Base-by-base conservation (phyloP, 2,329 filamentous ascomycete species). In the Onygenales sp. region DNA sequence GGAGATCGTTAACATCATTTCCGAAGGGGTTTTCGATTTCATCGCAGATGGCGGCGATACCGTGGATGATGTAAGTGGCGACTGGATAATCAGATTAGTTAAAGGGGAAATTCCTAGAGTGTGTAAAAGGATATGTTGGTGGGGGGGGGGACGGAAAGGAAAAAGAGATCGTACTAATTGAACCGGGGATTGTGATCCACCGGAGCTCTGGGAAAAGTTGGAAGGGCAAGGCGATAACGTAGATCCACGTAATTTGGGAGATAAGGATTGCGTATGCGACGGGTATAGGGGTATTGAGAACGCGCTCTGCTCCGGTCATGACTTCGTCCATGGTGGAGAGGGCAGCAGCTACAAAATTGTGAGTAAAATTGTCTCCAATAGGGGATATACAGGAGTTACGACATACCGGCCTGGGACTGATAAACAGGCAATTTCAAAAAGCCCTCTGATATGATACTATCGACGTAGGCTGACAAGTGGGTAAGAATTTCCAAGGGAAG, bases 11-110 rank as follows among this genome's bases (percentile, higher is more conserved):
- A 60, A 91, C 87, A 58, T 93, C 88, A 58, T 83, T 77, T 54
- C 88, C 88, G 67, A 93, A 93, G 5, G 88, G 88, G 63, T 93
- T 89, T 69, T 93, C 88, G 58, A 93, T 86, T 69, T 93, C 87
- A 58, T 82, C 82, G 41, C 88, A 88, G 62, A 92, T 92, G 58
- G 80, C 76, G 3, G 82, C 78, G 45, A 93, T 81, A 27, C 86
- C 87, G 55, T 93, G 80, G 66, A 93, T 92, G 60, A 93, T 92
- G 69, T 92, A 92, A 2, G 86, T 83, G 2, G 84, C 85, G 11
- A 75, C 69, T 72, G 36, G 27, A 14, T 8, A n/a, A 5, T 31
- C 43, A 47, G 41, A 36, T 39, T 39, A 39, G 36, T 10, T n/a
- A 10, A 39, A 9, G 36, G 13, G 9, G 6, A n/a, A 39, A 27